Conservation (phyloP, 768 basidiomycete species). For the Kwoniella newhampshirensis region DNA sequence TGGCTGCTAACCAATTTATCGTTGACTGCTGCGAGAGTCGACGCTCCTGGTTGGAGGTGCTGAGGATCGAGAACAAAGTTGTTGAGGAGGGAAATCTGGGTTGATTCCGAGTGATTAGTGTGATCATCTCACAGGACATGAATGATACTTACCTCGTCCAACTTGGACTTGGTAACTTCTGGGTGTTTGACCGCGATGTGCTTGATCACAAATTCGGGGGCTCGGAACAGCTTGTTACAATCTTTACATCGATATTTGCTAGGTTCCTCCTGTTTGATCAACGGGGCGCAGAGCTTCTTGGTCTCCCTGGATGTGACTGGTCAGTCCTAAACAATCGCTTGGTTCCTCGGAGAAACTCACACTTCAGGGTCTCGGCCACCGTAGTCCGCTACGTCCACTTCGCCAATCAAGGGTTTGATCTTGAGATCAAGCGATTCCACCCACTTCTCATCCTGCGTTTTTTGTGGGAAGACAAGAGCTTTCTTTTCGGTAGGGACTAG, state of each 20-base stretch:
- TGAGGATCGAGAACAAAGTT: slow-evolving; percentile 96
- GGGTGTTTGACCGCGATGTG: slow-evolving; percentile 94
- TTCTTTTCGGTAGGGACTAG: slow-evolving; percentile 12
- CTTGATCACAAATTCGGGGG: slow-evolving; percentile 94
- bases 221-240: slow-evolving; percentile 97
- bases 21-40: slow-evolving; percentile 50
- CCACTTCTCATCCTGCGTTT: slow-evolving; percentile 75
- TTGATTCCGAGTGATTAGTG: slow-evolving; percentile 22
- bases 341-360: slow-evolving; percentile 59
- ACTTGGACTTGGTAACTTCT: slow-evolving; percentile 68
- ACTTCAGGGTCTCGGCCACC: slow-evolving; percentile 87
- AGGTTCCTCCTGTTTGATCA: slow-evolving; percentile 93
- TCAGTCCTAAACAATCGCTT: neutral
- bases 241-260: slow-evolving; percentile 92
- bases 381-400: slow-evolving; percentile 81
- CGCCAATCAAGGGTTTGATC: slow-evolving; percentile 73
- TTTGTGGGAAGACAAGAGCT: slow-evolving; percentile 23
- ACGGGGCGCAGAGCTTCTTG: slow-evolving; percentile 70
- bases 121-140: slow-evolving; percentile 4
- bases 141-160: slow-evolving; percentile 72
- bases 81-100: slow-evolving; percentile 83
- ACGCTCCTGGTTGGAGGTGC: slow-evolving; percentile 59
- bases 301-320: slow-evolving; percentile 64
- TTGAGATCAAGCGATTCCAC: slow-evolving; percentile 84
- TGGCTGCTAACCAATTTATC: slow-evolving; percentile 47